These are phyloP conservation scores for Daldinia eschscholtzii DNA, from an alignment of 2,329 filamentous ascomycete genomes.

Conservation along the genomic window DNA sequence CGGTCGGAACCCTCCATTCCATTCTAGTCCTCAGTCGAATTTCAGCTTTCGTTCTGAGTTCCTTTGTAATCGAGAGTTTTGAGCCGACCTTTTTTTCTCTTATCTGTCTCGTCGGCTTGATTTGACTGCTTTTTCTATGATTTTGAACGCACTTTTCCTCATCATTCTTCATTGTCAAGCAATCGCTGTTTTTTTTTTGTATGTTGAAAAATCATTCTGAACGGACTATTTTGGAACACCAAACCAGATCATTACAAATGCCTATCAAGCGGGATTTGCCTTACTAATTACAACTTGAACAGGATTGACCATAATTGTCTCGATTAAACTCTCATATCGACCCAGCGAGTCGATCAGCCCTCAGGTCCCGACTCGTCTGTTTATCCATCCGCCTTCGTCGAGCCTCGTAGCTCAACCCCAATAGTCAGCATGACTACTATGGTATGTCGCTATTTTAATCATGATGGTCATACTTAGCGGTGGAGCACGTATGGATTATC, in stretches of 20 bases:
- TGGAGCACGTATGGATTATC: conserved; percentile 2
- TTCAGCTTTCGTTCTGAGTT: neutral
- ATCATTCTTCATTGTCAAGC: conserved; percentile 1
- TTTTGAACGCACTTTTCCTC: neutral
- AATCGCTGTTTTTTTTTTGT: conserved; percentile 1
- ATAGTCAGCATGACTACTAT: conserved; percentile 53
- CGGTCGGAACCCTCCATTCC: conserved; percentile 29
- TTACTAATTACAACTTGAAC: conserved; percentile 18
- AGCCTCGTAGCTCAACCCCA: conserved; percentile 40
- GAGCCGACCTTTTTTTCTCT: neutral
- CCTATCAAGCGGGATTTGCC: neutral
- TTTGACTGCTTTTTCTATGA: conserved; percentile 10
- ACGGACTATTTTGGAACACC: neutral
- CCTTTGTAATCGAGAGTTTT: neutral
- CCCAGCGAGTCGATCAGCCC: conserved; percentile 15
- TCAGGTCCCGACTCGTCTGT: neutral
- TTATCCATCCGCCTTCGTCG: conserved; percentile 14
- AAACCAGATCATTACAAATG: neutral
- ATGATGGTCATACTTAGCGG: conserved; percentile 6
- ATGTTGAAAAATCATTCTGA: conserved; percentile 4
- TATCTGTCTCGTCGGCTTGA: neutral
- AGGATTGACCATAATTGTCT: conserved; percentile 18
- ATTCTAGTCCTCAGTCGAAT: conserved; percentile 2
- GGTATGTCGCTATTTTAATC: conserved; percentile 47
- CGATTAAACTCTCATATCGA: conserved; percentile 3